phyloP scores from a whole-genome alignment of 352 stramenopile genomes.

The Globisporangium cylindrosporum region DNA sequence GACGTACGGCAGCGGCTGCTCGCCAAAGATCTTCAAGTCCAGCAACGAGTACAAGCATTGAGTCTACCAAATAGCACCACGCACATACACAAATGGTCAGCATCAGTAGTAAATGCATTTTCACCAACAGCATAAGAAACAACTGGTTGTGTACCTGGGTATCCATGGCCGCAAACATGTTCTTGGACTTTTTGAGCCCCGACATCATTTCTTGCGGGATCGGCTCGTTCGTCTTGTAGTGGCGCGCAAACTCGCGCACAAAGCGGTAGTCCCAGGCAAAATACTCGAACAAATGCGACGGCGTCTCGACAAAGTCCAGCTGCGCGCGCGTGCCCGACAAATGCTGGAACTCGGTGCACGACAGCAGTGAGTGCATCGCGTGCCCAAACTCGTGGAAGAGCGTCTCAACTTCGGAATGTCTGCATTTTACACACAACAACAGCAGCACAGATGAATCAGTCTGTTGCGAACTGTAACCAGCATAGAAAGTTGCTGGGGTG shows the following conservation, averaged over 20 bases:
- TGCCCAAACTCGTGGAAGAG: constrained; percentile 99
- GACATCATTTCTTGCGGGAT: constrained; percentile 79
- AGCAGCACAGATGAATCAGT: not conserved
- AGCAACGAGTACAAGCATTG: constrained; percentile 84
- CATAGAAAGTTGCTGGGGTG: too few species aligned
- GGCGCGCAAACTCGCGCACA: constrained; percentile 77
- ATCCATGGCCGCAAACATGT: constrained; percentile 90
- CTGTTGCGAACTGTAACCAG: too few species aligned
- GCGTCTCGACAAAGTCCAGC: constrained; percentile 95
- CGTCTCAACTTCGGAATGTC: constrained; percentile 95
- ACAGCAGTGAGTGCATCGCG: constrained; percentile 96
- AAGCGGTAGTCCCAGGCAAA: constrained; percentile 93
- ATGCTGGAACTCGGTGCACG: constrained; percentile 96
- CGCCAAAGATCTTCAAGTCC: constrained; percentile 68
- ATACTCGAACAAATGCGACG: constrained; percentile 97
- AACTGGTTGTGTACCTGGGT: constrained; percentile 19
- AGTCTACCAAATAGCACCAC: constrained; percentile 31
- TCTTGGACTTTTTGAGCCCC: constrained; percentile 71
- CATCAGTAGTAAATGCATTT: not conserved
- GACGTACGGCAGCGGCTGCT: constrained; percentile 39
- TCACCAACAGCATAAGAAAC: not conserved
- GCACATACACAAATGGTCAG: not conserved
- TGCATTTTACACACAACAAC: constrained; percentile 10
- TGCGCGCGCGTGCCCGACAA: constrained; percentile 92
- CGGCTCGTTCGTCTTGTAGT: constrained; percentile 77